Evolutionary conservation across 352 stramenopile genomes (phyloP), one percentile per base, ranked within the genome.

Genomic region (Phytophthora sojae): DNA sequence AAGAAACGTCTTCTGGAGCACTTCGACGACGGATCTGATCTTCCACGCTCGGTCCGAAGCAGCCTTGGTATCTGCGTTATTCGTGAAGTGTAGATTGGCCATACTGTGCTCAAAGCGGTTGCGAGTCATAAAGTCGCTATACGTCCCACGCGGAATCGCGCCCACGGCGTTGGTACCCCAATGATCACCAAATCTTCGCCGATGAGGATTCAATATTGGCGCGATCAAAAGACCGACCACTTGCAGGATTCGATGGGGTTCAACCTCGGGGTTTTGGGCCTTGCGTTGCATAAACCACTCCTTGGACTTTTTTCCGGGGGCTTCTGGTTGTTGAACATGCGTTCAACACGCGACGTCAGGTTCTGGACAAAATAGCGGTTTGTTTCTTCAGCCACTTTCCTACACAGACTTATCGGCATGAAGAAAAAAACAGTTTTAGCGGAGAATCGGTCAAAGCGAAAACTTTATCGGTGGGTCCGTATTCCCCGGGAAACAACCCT

Each of bases 21-120:
- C n/a, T n/a, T n/a, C n/a, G n/a, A n/a, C n/a, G n/a, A n/a, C n/a
- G n/a, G n/a, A n/a, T n/a, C n/a, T n/a, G n/a, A n/a, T n/a, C n/a
- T n/a, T n/a, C n/a, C n/a, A n/a, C n/a, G n/a, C n/a, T n/a, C n/a
- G n/a, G n/a, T n/a, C n/a, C n/a, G n/a, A 51, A 6, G 17, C 32
- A 5, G 58, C 58, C 2, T 12, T n/a, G 1, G 9, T 21, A 14
- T 51, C 58, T 17, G 26, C 58, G 35, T 65, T 65, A 17, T 51
- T 19, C 3, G 58, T 57, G 21, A 65, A 65, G 21, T 65, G 58
- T n/a, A 65, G 9, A 19, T 65, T 56, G 4, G 45, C 17, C 58
- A 65, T 30, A n/a, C 51, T 39, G 14, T 57, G 11, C n/a, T 52
- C 14, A 19, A 65, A 57, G 1, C 58, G 29, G 14, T 65, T 35